Evolutionary conservation across 768 basidiomycete genomes (phyloP), one percentile per base, ranked within the genome.

Genomic region (Rhizopogon vinicolor): DNA sequence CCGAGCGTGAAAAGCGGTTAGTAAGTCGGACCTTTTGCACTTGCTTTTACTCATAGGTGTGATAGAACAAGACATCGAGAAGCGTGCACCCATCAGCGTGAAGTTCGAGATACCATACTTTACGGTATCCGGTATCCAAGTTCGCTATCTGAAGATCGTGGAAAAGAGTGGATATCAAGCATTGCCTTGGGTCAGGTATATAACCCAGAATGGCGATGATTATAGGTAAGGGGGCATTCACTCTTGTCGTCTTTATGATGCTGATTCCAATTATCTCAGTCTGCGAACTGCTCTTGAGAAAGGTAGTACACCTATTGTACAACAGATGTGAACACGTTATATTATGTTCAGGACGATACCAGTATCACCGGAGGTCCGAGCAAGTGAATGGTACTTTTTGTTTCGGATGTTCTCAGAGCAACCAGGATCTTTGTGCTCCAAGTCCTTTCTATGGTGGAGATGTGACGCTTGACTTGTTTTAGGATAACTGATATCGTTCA

Each of bases 101-200:
- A 94, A 93, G 72, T 99, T 94, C 60, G 96, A 98, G 74, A 98
- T 99, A 41, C 96, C 97, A 0, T 98, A 98, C 74, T 98, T 98
- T 69, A 98, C 96, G 0, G 93, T 97, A 5, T 95, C 93, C 0
- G 95, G 95, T 4, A 94, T 98, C 55, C 96, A 98, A 72, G 97
- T 99, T 13, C 84, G 97, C 51, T 98, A 98, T 71, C 81, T 99
- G 59, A 98, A 98, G 73, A 93, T 99, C 51, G 94, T 98, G 0
- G 97, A 99, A 74, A 98, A 98, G 80, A 93, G 91, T 58, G 97
- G 94, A 18, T 98, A 99, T 70, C 93, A 96, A 70, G 92, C 93
- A 4, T 72, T 96, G 43, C 95, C 94, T 1, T 97, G 95, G 95
- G 95, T 98, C 56, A 78, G 94, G 56, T 97, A 93, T 68, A 91